phyloP scores from a whole-genome alignment of 257 asterid genomes.

The Nicotiana sylvestris region DNA sequence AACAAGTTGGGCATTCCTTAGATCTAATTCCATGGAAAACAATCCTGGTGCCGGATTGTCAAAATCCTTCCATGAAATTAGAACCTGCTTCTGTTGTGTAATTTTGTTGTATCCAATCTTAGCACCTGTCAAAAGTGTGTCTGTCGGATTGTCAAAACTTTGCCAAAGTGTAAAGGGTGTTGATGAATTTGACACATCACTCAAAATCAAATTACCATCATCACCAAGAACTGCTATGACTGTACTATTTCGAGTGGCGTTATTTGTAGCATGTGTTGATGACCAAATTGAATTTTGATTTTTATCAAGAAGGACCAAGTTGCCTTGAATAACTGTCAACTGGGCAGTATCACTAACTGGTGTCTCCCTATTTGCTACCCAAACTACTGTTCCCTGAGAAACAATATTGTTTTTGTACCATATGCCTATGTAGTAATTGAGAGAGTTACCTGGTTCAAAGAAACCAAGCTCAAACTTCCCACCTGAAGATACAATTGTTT shows the following conservation, averaged over 20 bases:
- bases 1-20: background rate
- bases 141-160: conserved; percentile 28
- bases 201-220: conserved; percentile 19
- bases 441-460: conserved; percentile 6
- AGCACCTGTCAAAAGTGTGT: conserved; percentile 5
- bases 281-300: background rate
- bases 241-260: background rate
- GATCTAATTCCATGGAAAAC: conserved; percentile 10
- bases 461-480: conserved; percentile 10
- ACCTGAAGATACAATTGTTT: background rate
- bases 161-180: conserved; percentile 19
- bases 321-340: background rate
- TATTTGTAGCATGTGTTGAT: background rate
- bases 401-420: conserved; percentile 27
- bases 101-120: background rate
- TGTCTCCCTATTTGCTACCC: conserved; percentile 61
- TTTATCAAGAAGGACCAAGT: conserved; percentile 4
- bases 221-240: conserved; percentile 11
- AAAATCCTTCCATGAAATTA: conserved; percentile 17
- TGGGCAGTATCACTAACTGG: conserved; percentile 25
- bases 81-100: background rate
- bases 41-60: conserved; percentile 18
- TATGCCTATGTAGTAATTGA: conserved; percentile 29
- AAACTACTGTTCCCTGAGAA: conserved; percentile 25
- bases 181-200: background rate